Conservation (phyloP, 768 basidiomycete species). For the Macrolepiota albuminosa region DNA sequence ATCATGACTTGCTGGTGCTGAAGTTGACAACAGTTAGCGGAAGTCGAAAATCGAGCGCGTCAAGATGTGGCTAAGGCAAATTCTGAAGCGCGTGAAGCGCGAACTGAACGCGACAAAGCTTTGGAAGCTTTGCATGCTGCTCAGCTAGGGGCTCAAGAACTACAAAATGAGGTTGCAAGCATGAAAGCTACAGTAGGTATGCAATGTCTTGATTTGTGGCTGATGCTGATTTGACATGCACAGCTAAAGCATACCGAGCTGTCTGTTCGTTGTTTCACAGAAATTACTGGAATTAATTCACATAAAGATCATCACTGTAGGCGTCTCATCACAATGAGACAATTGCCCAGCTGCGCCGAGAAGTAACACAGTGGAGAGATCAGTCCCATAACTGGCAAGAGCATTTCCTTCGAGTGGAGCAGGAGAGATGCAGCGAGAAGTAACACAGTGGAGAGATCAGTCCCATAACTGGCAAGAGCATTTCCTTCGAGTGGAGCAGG, state of each 20-base stretch:
- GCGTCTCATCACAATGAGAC: slow-evolving; percentile 56
- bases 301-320: slow-evolving; percentile 25
- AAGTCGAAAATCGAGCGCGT: slow-evolving; percentile 52
- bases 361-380: slow-evolving; percentile 69
- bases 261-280: slow-evolving; percentile 34
- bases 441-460: slow-evolving; percentile 71
- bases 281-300: not conserved
- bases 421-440: slow-evolving; percentile 61
- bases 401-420: slow-evolving; percentile 70
- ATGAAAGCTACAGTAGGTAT: slow-evolving; percentile 45
- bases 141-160: slow-evolving; percentile 41
- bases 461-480: slow-evolving; percentile 78
- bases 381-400: slow-evolving; percentile 79
- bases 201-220: not conserved
- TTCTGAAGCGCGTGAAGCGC: slow-evolving; percentile 42
- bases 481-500: slow-evolving; percentile 68
- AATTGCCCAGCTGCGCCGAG: slow-evolving; percentile 57
- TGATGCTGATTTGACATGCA: slow-evolving; percentile 10
- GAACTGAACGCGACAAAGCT: slow-evolving; percentile 43
- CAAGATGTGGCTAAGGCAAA: slow-evolving; percentile 45
- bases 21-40: slow-evolving; percentile 37
- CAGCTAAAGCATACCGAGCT: slow-evolving; percentile 54
- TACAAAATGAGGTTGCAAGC: slow-evolving; percentile 38
- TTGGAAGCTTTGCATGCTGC: slow-evolving; percentile 39
- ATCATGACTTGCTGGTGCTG: not conserved